A percentile compares a stretch with the other conserved stretches of the same genome.
These are phyloP conservation scores for Podaxis sp. DNA, from an alignment of 768 basidiomycete species.

Conservation along the genomic window DNA sequence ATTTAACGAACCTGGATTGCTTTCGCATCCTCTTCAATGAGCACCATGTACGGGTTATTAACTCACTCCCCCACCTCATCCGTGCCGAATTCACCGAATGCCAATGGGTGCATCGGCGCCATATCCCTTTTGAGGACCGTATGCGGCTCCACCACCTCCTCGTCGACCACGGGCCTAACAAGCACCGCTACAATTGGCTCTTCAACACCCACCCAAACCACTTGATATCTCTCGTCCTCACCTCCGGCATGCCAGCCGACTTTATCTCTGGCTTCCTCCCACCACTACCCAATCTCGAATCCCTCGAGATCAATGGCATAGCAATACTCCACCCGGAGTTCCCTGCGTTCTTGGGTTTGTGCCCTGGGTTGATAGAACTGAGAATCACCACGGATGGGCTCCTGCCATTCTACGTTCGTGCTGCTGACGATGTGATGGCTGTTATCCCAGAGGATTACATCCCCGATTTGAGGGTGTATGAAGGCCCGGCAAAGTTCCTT, in stretches of 20 bases:
- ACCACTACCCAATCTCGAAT: conserved; percentile 11
- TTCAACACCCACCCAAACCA: conserved; percentile 11
- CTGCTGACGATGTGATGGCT: conserved; percentile 3
- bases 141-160: conserved; percentile 12
- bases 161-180: conserved; percentile 10
- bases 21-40: conserved; percentile 12
- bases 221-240: conserved; percentile 7
- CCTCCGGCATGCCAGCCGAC: conserved; percentile 11
- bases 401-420: not conserved
- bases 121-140: conserved; percentile 6
- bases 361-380: conserved; percentile 6
- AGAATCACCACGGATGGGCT: conserved; percentile 7
- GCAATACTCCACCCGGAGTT: conserved; percentile 9
- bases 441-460: conserved; percentile 2
- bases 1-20: conserved; percentile 8
- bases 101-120: conserved; percentile 2
- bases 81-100: conserved; percentile 12
- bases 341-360: not conserved
- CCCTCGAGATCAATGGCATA: conserved; percentile 14
- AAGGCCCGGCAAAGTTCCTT: conserved; percentile 7
- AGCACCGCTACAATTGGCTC: conserved; percentile 10
- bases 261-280: conserved; percentile 11
- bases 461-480: conserved; percentile 11
- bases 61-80: not conserved
- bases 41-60: not conserved